A percentile compares a stretch with the other conserved stretches of the same genome.
phyloP scores from a whole-genome alignment of 2,329 filamentous ascomycete genomes.

The Peltaster fructicola region DNA sequence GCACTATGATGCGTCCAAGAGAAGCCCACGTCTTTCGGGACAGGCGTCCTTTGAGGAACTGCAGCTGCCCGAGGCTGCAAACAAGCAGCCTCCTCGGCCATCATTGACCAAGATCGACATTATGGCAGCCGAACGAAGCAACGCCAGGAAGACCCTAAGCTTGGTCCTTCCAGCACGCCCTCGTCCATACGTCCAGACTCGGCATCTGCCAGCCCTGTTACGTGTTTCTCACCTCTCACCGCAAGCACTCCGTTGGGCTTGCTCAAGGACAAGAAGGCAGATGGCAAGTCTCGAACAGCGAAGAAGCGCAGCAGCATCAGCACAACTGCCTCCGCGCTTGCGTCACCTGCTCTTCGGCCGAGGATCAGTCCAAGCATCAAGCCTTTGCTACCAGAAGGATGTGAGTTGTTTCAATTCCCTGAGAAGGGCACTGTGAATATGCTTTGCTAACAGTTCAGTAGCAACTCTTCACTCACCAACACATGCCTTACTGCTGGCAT shows the following conservation, averaged over 20 bases:
- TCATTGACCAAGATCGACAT: constrained; percentile 35
- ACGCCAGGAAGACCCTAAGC: constrained; percentile 51
- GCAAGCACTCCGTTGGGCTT: constrained; percentile 22
- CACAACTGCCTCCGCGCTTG: constrained; percentile 47
- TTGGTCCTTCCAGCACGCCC: constrained; percentile 38
- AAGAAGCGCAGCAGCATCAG: constrained; percentile 50
- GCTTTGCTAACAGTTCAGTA: constrained; percentile 7
- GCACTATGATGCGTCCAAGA: too few relatives aligned
- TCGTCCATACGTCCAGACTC: constrained; percentile 21
- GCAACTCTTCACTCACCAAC: constrained; percentile 36
- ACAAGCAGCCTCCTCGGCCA: constrained; percentile 5
- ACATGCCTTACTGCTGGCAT: constrained; percentile 61
- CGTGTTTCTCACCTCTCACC: constrained; percentile 27
- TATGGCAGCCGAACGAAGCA: constrained; percentile 31
- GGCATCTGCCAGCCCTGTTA: constrained; percentile 33
- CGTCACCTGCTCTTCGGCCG: constrained; percentile 71
- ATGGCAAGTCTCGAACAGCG: constrained; percentile 23
- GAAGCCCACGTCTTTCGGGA: constrained; percentile 8
- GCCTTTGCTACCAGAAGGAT: constrained; percentile 58
- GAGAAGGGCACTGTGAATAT: not conserved
- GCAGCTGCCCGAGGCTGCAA: constrained; percentile 54
- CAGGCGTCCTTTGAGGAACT: constrained; percentile 38
- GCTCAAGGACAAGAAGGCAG: constrained; percentile 19
- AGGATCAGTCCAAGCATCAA: constrained; percentile 91
- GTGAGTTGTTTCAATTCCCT: constrained; percentile 24